Base-by-base conservation (phyloP, 257 asterid species). In the Handroanthus guayacan region DNA sequence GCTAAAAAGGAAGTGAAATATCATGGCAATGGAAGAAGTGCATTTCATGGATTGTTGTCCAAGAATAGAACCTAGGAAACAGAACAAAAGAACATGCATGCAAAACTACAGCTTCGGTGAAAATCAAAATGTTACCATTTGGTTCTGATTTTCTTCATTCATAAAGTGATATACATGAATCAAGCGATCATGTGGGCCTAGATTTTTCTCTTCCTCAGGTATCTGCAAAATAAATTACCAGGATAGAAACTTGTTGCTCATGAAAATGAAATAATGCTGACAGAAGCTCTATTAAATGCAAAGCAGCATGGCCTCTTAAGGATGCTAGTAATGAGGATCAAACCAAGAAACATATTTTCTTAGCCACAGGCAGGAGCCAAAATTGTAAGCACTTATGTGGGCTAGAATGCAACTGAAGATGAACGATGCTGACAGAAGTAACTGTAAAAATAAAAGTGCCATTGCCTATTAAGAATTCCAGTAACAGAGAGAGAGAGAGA, bases 81-180 rank as follows among this genome's bases (percentile, higher is more conserved):
- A 25, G 48, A 25, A 64, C 54, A 70, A 47, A 31, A 47, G 16
- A 10, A 18, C 60, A 60, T 41, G 44, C 65, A 55, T 51, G 36
- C 63, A 44, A 43, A 34, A 56, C 57, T 54, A 56, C 13, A 3
- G 34, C 39, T 69, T 8, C 37, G 62, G 61, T 39, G 57, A 62
- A 66, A 68, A 67, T 58, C 79, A 72, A 70, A 65, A 66, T 61
- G 60, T 65, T 78, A 83, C 93, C 87, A 78, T 77, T 75, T 86
- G 91, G 71, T 86, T 85, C 81, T 88, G 91, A 71, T 78, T 51
- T 48, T 80, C 84, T 79, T 82, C 93, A 54, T 79, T 74, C 76
- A 63, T 79, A 66, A 83, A 84, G 78, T 88, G 93, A 83, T 86
- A 86, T 20, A 88, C 88, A 82, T 83, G 93, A 86, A 84, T 82